Evolutionary conservation across 441 rosid genomes (phyloP), one percentile per base, ranked within the genome.

Genomic region (Adansonia grandidieri): DNA sequence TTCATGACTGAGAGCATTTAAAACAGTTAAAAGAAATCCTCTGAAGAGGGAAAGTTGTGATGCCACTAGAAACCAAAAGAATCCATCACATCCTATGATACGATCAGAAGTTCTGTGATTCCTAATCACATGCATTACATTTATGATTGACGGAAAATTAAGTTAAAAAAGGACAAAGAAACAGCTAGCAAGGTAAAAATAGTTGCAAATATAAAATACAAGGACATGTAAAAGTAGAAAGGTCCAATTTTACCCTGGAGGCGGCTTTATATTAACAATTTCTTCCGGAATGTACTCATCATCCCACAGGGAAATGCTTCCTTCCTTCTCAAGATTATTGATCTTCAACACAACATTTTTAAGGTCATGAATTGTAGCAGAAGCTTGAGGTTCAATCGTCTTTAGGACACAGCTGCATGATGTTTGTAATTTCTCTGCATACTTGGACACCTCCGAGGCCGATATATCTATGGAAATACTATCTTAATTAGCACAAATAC

Each of bases 251-350:
- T 88, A 95, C 97, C 99, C 99, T 47, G 94, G 93, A 83, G 64
- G 82, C 76, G 98, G 97, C 86, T 88, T 91, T 80, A 79, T 74
- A 68, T 28, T 80, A 70, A 95, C 93, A 82, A 95, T 88, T 89
- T 95, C 97, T 85, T 92, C 99, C 10, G 98, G 98, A 80, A 93
- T 92, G 76, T 86, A 83, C 85, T 95, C 98, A 57, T 93, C 99
- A 78, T 89, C 97, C 98, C 99, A 95, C 47, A 92, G 94, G 84
- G 89, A 74, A 82, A 95, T 90, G 79, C 70, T 78, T 69, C 84
- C 81, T 82, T 82, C 92, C 77, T 87, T 85, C 86, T 92, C 98
- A 74, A 91, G 89, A 80, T 75, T 77, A 81, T 82, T 86, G 82
- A 92, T 81, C 84, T 86, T 90, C 51, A 77, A 66, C 70, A 89